Conservation (phyloP, 306 rosid species). For the Pachyrhizus erosus region DNA sequence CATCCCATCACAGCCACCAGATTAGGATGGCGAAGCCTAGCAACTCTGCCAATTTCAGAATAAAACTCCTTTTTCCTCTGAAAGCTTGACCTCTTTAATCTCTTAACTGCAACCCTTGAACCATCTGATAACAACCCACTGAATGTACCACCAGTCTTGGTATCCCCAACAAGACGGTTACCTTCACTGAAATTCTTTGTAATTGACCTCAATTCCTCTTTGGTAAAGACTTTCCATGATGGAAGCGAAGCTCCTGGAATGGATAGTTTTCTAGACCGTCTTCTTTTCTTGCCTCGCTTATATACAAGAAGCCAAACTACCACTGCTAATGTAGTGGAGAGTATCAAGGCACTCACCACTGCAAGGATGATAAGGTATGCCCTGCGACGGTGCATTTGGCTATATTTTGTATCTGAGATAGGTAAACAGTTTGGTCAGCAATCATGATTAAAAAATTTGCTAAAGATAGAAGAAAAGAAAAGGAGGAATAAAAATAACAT, state of each 20-base stretch:
- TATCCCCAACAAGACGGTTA: constrained; percentile 90
- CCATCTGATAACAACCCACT: constrained; percentile 90
- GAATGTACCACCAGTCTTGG: constrained; percentile 94
- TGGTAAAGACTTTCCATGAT: constrained; percentile 90
- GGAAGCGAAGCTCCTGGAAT: constrained; percentile 80
- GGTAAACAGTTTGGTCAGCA: constrained; percentile 27
- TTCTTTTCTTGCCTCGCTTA: constrained; percentile 90
- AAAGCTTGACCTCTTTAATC: constrained; percentile 90
- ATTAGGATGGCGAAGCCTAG: constrained; percentile 91
- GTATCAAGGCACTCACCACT: constrained; percentile 90
- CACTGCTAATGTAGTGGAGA: constrained; percentile 78
- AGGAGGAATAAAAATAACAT: not conserved
- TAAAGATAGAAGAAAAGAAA: not conserved
- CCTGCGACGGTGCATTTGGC: constrained; percentile 83
- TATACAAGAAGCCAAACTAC: constrained; percentile 91
- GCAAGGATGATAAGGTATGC: constrained; percentile 89
- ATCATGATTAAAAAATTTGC: constrained; percentile 19
- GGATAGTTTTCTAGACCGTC: constrained; percentile 75
- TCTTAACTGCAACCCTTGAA: constrained; percentile 89
- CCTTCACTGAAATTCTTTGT: constrained; percentile 99
- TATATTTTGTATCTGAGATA: constrained; percentile 64
- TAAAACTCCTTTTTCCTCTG: constrained; percentile 95
- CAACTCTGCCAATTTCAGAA: constrained; percentile 93
- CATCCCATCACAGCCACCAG: constrained; percentile 96
- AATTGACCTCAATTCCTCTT: constrained; percentile 86